These are phyloP conservation scores for Brachypodium distachyon DNA, from an alignment of 202 grass and related monocot species.

Conservation along the genomic window DNA sequence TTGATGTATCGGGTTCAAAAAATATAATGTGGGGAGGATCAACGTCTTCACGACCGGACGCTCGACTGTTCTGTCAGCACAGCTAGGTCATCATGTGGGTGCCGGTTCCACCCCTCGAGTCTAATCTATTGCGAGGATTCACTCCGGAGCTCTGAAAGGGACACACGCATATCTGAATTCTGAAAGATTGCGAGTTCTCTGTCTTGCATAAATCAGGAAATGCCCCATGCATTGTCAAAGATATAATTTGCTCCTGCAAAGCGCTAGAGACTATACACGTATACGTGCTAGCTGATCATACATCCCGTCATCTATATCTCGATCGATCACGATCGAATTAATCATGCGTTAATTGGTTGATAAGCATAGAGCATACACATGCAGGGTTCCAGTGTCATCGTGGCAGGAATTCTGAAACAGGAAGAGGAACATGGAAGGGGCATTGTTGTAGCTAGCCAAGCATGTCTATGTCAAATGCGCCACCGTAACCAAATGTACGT, in stretches of 20 bases:
- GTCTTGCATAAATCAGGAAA: not conserved
- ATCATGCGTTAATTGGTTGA: too few species aligned
- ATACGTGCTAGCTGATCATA: not conserved
- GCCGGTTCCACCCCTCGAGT: not conserved
- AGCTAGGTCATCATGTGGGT: not conserved
- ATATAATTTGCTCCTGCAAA: not conserved
- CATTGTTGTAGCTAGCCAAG: not conserved
- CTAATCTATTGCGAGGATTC: not conserved
- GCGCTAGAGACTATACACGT: too few species aligned
- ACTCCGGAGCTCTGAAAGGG: not conserved
- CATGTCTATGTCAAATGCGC: conserved; percentile 21
- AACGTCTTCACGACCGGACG: not conserved
- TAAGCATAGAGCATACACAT: too few species aligned
- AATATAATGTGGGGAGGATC: not conserved
- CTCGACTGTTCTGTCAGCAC: conserved; percentile 5
- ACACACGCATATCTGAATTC: too few species aligned
- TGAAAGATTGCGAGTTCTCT: not conserved
- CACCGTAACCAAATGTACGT: conserved; percentile 37
- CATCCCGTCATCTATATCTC: not conserved
- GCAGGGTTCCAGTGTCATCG: not conserved
- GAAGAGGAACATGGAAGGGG: not conserved
- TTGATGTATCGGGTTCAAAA: not conserved
- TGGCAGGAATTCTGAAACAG: not conserved
- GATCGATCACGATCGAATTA: not conserved
- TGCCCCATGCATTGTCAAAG: not conserved